Evolutionary conservation across 257 asterid genomes (phyloP), one percentile per base, ranked within the genome.

Genomic region (Thymus mandschuricus): DNA sequence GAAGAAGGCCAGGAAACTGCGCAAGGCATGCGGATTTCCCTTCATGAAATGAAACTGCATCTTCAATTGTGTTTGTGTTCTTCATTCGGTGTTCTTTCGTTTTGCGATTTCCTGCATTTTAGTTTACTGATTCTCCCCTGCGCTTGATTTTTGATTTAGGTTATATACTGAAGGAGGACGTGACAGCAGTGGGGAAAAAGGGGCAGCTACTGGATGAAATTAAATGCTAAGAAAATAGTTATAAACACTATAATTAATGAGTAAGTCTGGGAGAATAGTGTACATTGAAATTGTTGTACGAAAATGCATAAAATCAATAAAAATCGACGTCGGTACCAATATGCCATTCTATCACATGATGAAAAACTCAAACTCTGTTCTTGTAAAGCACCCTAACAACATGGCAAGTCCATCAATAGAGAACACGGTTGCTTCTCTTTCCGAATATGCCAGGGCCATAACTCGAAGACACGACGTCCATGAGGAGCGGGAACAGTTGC

Each of bases 111-210:
- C 51, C n/a, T 8, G 46, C 45, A 10, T 38, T 21, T 31, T 33
- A 44, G 21, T 59, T 1, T 0, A 29, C 10, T 59, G 21, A 21
- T 21, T 21, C 21, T 1, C 1, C 30, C 10, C 21, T 40, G 52
- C 57, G 50, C 31, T 44, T 58, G 11, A n/a, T 41, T 76, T 21
- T 35, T 69, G 46, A 62, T 75, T 71, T 71, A 89, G 99, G 80
- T 94, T 80, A 89, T 89, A 83, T 89, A 83, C 68, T 94, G 92
- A 89, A 89, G 83, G 97, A 94, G 79, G 96, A 94, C 80, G 94
- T 94, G 71, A 8, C 80, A 21, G 75, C 80, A 10, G 79, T 95
- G 88, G 98, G 99, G 68, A 87, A 88, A 80, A 89, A 92, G 70
- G 99, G 99, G 29, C 86, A 92, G 79, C 86, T 95, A 62, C 31